phyloP scores from a whole-genome alignment of 495 filamentous ascomycete genomes.

The Trichoderma gamsii region DNA sequence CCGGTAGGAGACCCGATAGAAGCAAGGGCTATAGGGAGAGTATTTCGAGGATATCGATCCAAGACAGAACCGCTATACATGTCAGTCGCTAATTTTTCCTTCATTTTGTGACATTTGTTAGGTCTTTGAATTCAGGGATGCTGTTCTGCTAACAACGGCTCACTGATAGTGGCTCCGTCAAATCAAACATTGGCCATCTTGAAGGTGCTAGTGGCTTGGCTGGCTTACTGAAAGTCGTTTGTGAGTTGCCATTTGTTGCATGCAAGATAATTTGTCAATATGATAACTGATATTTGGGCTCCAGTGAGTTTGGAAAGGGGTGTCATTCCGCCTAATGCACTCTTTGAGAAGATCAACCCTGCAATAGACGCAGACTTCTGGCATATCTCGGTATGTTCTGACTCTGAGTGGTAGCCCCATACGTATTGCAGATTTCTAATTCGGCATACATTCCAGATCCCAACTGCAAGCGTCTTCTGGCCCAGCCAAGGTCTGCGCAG shows the following conservation, averaged over 20 bases:
- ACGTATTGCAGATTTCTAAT: constrained; percentile 6
- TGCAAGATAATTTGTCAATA: neutral
- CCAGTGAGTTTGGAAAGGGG: constrained; percentile 46
- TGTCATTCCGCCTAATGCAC: constrained; percentile 35
- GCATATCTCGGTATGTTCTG: constrained; percentile 19
- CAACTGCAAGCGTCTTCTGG: constrained; percentile 23
- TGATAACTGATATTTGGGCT: neutral
- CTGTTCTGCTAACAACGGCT: neutral
- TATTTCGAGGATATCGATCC: constrained; percentile 27
- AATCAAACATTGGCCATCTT: constrained; percentile 50
- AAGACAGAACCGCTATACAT: constrained; percentile 36
- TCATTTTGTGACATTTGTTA: neutral
- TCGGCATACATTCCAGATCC: constrained; percentile 21
- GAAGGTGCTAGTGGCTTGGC: constrained; percentile 49
- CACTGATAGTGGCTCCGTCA: constrained; percentile 40
- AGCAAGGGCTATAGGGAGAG: constrained; percentile 39
- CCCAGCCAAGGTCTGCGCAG: constrained; percentile 33
- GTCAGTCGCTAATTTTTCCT: constrained; percentile 20
- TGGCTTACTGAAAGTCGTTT: constrained; percentile 47
- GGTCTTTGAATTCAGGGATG: neutral
- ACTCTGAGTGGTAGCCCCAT: constrained; percentile 18
- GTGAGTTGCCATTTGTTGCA: neutral
- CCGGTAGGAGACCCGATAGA: constrained; percentile 52
- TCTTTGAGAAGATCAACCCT: constrained; percentile 45
- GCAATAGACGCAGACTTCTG: constrained; percentile 29